Percentiles rank a stretch among this genome's conserved stretches.
Evolutionary conservation across 352 stramenopile genomes (phyloP).

Genomic region (Pythium dissimile): DNA sequence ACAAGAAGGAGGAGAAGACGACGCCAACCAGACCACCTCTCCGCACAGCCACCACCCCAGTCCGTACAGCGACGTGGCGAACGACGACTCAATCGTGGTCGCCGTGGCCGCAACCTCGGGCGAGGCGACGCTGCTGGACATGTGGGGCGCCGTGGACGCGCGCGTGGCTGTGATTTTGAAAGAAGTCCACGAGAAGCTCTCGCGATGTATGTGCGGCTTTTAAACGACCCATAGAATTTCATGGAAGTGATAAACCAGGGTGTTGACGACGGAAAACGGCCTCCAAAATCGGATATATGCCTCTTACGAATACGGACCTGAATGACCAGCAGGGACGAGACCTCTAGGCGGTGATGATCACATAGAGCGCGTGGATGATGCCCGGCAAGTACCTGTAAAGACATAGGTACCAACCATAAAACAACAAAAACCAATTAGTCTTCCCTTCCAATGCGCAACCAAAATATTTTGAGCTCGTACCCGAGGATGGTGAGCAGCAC

Average conservation of each 20-base stretch:
- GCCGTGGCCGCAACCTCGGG: constrained; percentile 43
- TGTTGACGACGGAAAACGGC: not conserved
- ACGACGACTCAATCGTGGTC: constrained; percentile 27
- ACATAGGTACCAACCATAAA: not conserved
- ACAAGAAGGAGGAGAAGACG: not conserved
- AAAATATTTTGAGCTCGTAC: constrained; percentile 11
- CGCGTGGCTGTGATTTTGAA: constrained; percentile 42
- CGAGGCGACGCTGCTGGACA: constrained; percentile 37
- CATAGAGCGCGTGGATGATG: constrained; percentile 53
- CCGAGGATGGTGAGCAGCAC: constrained; percentile 26
- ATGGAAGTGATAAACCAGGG: no score
- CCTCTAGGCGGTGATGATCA: constrained; percentile 34
- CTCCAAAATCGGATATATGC: no score
- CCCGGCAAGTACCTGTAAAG: constrained; percentile 44
- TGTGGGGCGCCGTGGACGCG: constrained; percentile 50
- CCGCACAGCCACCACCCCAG: not conserved
- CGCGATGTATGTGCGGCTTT: constrained; percentile 63
- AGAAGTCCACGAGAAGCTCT: constrained; percentile 53
- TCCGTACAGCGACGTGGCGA: constrained; percentile 5
- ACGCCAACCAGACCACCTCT: constrained; percentile 18
- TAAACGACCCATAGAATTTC: no score
- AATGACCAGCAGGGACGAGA: no score
- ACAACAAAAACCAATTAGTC: not conserved
- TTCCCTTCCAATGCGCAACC: not conserved
- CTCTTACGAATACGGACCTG: no score